These are phyloP conservation scores for Kodamaea kaohsiungensis DNA, from an alignment of 805 yeast species.

Conservation along the genomic window DNA sequence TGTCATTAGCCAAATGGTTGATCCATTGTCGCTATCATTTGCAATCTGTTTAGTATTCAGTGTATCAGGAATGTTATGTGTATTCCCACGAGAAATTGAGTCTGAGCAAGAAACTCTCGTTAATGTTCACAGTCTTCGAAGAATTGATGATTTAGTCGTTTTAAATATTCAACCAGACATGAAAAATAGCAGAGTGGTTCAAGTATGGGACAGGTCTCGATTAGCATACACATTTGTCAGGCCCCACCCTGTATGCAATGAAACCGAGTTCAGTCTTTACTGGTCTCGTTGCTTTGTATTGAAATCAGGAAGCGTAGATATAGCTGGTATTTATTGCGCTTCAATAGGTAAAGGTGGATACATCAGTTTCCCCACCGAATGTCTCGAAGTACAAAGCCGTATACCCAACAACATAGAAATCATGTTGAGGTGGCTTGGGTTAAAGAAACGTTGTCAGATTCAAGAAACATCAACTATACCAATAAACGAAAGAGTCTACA, in stretches of 20 bases:
- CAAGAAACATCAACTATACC: background rate
- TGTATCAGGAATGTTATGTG: background rate
- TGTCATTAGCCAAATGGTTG: background rate
- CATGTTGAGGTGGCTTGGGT: slow-evolving; percentile 1
- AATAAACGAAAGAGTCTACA: slow-evolving; percentile 10
- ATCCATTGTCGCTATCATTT: background rate
- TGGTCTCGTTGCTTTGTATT: slow-evolving; percentile 5
- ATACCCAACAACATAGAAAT: background rate
- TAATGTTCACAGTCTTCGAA: background rate
- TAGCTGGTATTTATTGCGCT: slow-evolving; percentile 12
- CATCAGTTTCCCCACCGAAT: slow-evolving; percentile 11
- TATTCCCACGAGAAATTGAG: background rate
- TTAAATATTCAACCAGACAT: background rate
- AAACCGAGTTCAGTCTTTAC: slow-evolving; percentile 1
- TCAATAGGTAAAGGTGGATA: slow-evolving; percentile 22
- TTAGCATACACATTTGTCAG: slow-evolving; percentile 1
- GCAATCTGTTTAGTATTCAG: background rate
- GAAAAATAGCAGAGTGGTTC: background rate
- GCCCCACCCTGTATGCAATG: background rate
- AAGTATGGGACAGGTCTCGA: background rate
- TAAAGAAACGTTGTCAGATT: background rate
- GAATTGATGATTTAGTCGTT: background rate
- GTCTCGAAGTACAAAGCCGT: slow-evolving; percentile 1
- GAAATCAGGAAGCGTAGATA: background rate
- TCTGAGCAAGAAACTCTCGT: background rate